Base-by-base conservation (phyloP, 2,329 filamentous ascomycete species). In the Alternaria sp. region DNA sequence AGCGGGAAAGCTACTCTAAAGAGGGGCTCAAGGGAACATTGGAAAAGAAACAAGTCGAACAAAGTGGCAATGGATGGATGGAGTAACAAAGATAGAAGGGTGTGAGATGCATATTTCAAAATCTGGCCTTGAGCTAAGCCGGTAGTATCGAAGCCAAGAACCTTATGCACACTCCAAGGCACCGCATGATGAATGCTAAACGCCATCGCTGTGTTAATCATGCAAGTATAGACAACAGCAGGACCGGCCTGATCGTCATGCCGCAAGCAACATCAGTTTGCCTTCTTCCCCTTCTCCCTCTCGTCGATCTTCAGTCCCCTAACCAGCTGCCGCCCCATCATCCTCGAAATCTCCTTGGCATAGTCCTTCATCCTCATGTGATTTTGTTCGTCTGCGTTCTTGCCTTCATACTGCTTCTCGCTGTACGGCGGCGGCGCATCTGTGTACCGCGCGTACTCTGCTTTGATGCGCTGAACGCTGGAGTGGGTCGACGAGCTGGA, bases 291-390 rank as follows among this genome's bases (percentile, higher is more conserved):
- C 31, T 55, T 58, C 48, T 54, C 39, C 51, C 56, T 63, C n/a
- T 56, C 56, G 42, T 54, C 58, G 17, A 50, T 60, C 60, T 61
- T 72, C 48, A 73, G 26, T 0, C 66, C 68, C 44, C 39, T 57
- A 0, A 69, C 65, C 13, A 73, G 49, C 56, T 73, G 71, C 21
- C 55, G 56, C 11, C 68, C 68, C 71, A 73, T 72, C 53, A 69
- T 64, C 51, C 68, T 64, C 29, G 68, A 68, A 2, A 73, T 53
- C 59, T 72, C 67, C 49, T 68, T 69, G 4, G 71, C 65, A 29
- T 73, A 73, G 31, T 72, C 70, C 13, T 51, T 54, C 54, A 64
- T 67, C 5, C 66, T 53, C 67, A 72, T 72, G 31, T 42, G 64
- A 2, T 58, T 50, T 40, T 59, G 56, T 41, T 71, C 60, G n/a